Conservation (phyloP, 2,329 filamentous ascomycete species). For the Trichophyton schoenleinii region DNA sequence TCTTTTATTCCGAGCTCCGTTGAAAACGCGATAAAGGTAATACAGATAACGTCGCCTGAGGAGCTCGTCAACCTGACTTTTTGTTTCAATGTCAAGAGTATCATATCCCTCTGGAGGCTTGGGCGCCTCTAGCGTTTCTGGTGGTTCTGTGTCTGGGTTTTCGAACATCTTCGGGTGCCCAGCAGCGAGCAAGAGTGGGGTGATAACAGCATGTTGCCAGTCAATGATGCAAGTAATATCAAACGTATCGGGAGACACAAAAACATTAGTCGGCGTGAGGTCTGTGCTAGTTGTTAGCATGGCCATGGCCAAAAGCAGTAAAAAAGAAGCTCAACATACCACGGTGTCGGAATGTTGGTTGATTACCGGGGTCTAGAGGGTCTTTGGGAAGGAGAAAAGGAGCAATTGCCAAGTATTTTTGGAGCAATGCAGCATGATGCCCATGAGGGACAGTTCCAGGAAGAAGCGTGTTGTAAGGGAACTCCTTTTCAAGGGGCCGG, state of each 20-base stretch:
- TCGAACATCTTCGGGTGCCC: conserved; percentile 10
- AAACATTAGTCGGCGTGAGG: conserved; percentile 10
- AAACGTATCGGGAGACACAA: conserved; percentile 8
- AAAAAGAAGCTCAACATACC: not conserved
- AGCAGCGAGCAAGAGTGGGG: conserved; percentile 8
- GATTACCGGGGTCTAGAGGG: conserved; percentile 6
- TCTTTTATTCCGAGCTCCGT: conserved; percentile 9
- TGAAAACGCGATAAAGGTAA: conserved; percentile 12
- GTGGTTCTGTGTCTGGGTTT: conserved; percentile 8
- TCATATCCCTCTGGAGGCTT: conserved; percentile 11
- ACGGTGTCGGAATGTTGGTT: conserved; percentile 16
- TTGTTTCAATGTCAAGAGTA: conserved; percentile 6
- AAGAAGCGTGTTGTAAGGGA: conserved; percentile 17
- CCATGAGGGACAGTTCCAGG: conserved; percentile 12
- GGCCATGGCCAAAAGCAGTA: not conserved
- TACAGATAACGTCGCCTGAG: conserved; percentile 7
- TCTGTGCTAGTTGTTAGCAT: not conserved
- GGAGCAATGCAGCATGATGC: conserved; percentile 15
- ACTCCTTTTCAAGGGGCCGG: conserved; percentile 14
- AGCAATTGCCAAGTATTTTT: conserved; percentile 16
- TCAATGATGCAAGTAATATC: conserved; percentile 10
- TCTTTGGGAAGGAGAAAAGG: conserved; percentile 16
- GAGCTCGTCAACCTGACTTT: conserved; percentile 9
- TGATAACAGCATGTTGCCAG: conserved; percentile 11
- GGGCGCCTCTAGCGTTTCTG: conserved; percentile 5